Evolutionary conservation across 225 moss, liverwort and hornwort species (phyloP).

Genomic region (Pseudoscleropodium purum): DNA sequence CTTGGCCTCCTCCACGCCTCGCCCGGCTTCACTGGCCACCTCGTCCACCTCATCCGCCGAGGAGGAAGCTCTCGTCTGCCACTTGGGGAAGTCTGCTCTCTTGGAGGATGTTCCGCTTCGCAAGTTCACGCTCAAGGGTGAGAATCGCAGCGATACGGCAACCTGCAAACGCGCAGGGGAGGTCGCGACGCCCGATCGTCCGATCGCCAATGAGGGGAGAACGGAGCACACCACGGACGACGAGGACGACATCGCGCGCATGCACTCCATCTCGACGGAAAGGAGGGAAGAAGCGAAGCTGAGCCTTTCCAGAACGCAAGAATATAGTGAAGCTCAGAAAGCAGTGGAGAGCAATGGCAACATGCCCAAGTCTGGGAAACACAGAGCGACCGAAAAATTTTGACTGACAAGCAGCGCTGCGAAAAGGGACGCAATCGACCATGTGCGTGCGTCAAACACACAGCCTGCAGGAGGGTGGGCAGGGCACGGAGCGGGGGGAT

Average conservation of each 20-base stretch:
- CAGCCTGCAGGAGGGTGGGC: neutral
- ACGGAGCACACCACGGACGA: neutral
- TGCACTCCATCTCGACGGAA: slow-evolving; percentile 15
- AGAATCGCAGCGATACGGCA: neutral
- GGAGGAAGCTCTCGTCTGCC: slow-evolving; percentile 11
- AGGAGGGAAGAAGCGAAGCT: neutral
- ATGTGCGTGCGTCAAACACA: neutral
- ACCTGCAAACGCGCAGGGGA: neutral
- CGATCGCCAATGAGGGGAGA: neutral
- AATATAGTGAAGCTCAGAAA: neutral
- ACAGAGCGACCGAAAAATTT: neutral
- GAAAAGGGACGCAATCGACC: neutral
- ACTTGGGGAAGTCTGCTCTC: neutral
- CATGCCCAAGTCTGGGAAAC: neutral
- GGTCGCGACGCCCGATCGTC: neutral
- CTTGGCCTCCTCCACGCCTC: slow-evolving; percentile 46
- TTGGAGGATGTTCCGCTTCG: neutral
- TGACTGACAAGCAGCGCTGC: neutral
- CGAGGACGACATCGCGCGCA: slow-evolving; percentile 25
- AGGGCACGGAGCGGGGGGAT: neutral
- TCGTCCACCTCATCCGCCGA: slow-evolving; percentile 26
- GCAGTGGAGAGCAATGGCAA: neutral
- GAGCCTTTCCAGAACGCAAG: neutral
- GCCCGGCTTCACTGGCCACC: slow-evolving; percentile 10
- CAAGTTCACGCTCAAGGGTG: neutral